Conservation (phyloP, 2,329 filamentous ascomycete species). For the Emmonsiellopsis sp. region DNA sequence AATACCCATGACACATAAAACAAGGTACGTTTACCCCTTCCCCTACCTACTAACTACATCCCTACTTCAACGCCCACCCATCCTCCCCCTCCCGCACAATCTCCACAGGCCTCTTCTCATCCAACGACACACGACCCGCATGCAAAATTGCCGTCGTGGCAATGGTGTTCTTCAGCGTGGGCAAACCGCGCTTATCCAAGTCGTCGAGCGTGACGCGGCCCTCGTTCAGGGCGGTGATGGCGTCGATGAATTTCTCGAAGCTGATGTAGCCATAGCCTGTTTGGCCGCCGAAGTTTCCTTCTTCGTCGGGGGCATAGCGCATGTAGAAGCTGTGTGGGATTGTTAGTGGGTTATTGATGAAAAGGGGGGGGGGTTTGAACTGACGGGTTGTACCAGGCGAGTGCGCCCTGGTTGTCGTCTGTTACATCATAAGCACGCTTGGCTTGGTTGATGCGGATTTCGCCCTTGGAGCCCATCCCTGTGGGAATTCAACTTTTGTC, state of each 20-base stretch:
- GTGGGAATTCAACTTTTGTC: background rate
- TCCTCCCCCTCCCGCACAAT: slow-evolving; percentile 43
- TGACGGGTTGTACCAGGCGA: slow-evolving; percentile 80
- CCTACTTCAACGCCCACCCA: slow-evolving; percentile 55
- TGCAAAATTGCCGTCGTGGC: slow-evolving; percentile 87
- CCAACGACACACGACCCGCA: slow-evolving; percentile 73
- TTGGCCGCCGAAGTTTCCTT: slow-evolving; percentile 88
- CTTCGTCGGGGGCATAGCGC: slow-evolving; percentile 88
- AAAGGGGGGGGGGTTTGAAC: slow-evolving; percentile 17
- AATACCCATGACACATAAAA: too few relatives aligned
- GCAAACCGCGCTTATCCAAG: slow-evolving; percentile 70
- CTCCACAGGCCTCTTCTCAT: slow-evolving; percentile 67
- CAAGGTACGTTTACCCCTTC: background rate
- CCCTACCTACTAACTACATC: background rate
- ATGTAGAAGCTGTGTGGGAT: slow-evolving; percentile 60
- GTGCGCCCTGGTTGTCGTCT: slow-evolving; percentile 57
- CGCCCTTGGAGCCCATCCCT: slow-evolving; percentile 70
- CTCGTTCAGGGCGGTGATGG: slow-evolving; percentile 67
- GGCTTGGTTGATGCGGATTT: slow-evolving; percentile 84
- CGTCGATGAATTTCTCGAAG: slow-evolving; percentile 93
- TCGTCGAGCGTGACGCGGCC: slow-evolving; percentile 63
- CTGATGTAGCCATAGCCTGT: slow-evolving; percentile 88
- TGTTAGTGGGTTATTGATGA: background rate
- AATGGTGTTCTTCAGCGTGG: slow-evolving; percentile 80
- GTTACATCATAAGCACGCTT: slow-evolving; percentile 92